phyloP scores from a whole-genome alignment of 345 rosid genomes.

The Arabidopsis suecica region DNA sequence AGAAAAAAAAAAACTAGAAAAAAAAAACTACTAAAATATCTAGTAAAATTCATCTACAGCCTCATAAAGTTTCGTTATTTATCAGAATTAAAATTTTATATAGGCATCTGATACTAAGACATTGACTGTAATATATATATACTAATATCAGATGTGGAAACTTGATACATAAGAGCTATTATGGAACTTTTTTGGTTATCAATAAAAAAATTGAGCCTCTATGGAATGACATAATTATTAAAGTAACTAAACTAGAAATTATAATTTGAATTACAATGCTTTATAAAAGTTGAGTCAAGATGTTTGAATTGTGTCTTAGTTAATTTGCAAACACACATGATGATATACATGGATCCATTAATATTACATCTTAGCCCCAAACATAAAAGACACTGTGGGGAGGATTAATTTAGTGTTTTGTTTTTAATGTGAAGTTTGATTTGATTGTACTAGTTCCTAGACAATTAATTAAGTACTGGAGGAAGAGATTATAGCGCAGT shows the following conservation, averaged over 20 bases:
- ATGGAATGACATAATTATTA: not conserved
- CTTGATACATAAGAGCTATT: no score
- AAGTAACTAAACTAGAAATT: not conserved
- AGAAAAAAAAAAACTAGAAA: no score
- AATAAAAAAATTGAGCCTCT: not conserved
- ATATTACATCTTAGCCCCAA: not conserved
- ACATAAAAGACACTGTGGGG: conserved; percentile 4
- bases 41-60: conserved; percentile 12
- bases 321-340: conserved; percentile 4
- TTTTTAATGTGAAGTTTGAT: conserved; percentile 8
- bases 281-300: conserved; percentile 9
- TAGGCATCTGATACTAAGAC: conserved; percentile 23
- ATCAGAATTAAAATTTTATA: not conserved
- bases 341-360: not conserved
- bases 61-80: conserved; percentile 5
- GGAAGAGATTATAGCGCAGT: not conserved
- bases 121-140: not conserved
- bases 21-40: conserved; percentile 2
- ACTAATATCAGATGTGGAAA: not conserved
- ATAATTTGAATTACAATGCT: not conserved
- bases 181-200: not conserved
- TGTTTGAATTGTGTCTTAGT: conserved; percentile 19
- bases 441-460: conserved; percentile 1
- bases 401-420: conserved; percentile 2
- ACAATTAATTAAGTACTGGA: not conserved